Percentiles rank a stretch among this genome's conserved stretches.
Conservation (phyloP, 768 basidiomycete species). For the Boletus edulis region DNA sequence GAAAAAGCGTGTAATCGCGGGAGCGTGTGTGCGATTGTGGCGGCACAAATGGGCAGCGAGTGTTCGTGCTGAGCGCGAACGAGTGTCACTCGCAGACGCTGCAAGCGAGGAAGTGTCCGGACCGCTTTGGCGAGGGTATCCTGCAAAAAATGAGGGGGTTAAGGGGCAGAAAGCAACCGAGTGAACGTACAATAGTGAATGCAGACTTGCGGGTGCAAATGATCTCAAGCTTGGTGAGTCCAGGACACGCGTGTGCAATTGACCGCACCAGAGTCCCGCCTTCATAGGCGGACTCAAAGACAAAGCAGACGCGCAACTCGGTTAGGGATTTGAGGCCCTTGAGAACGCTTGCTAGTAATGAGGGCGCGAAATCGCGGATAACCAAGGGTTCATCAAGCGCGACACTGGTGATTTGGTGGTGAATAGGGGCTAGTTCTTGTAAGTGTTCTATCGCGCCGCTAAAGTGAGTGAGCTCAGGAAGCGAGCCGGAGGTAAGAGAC, state of each 20-base stretch:
- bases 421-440: slow-evolving; percentile 52
- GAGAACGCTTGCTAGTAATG: slow-evolving; percentile 59
- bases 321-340: slow-evolving; percentile 52
- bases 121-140: slow-evolving; percentile 56
- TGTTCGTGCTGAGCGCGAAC: slow-evolving; percentile 69
- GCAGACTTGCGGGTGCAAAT: slow-evolving; percentile 68
- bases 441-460: slow-evolving; percentile 67
- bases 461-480: slow-evolving; percentile 55
- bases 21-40: slow-evolving; percentile 60
- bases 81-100: slow-evolving; percentile 58
- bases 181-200: slow-evolving; percentile 58
- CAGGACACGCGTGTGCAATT: slow-evolving; percentile 63
- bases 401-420: slow-evolving; percentile 50
- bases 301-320: slow-evolving; percentile 62
- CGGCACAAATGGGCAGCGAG: slow-evolving; percentile 54
- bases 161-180: not conserved
- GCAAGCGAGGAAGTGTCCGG: slow-evolving; percentile 60
- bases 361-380: slow-evolving; percentile 65
- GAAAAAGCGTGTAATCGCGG: slow-evolving; percentile 65
- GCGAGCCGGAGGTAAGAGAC: slow-evolving; percentile 43
- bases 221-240: slow-evolving; percentile 59
- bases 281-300: slow-evolving; percentile 72
- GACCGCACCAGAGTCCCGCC: slow-evolving; percentile 67
- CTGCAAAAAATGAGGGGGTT: slow-evolving; percentile 11
- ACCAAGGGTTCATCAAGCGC: slow-evolving; percentile 64